Evolutionary conservation across 2,329 filamentous ascomycete genomes (phyloP).

Genomic region (Epicoccum nigrum): DNA sequence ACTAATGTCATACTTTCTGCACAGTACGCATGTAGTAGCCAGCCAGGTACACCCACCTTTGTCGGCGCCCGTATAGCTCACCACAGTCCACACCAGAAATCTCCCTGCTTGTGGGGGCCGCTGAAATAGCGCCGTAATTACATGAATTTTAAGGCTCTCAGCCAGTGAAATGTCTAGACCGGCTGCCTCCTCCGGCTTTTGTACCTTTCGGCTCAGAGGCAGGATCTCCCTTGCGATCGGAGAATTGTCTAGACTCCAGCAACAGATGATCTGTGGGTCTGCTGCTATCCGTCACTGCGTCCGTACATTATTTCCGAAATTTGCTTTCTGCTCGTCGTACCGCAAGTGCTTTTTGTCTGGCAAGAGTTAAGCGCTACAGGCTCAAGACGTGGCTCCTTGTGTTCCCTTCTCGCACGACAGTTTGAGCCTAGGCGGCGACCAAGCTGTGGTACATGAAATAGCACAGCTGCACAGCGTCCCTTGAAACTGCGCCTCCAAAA

Average conservation of each 20-base stretch:
- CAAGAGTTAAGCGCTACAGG: constrained; percentile 1
- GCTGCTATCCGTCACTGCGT: constrained; percentile 7
- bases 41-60: constrained; percentile 13
- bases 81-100: constrained; percentile 1
- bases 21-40: constrained; percentile 13
- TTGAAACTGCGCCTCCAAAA: neutral
- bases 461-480: neutral
- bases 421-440: neutral
- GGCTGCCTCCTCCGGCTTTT: constrained; percentile 3
- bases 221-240: constrained; percentile 15
- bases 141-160: neutral
- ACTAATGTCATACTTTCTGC: constrained; percentile 11
- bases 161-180: constrained; percentile 2
- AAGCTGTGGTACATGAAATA: constrained; percentile 4
- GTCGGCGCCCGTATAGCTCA: constrained; percentile 11
- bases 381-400: neutral
- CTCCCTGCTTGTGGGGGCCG: constrained; percentile 1
- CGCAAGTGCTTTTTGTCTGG: constrained; percentile 9
- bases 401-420: neutral
- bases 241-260: constrained; percentile 18
- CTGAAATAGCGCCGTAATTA: constrained; percentile 5
- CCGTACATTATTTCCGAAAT: constrained; percentile 5
- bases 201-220: constrained; percentile 1
- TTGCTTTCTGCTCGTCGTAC: constrained; percentile 7
- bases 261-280: constrained; percentile 14